Evolutionary conservation across 2,329 filamentous ascomycete species (phyloP).

Genomic region (Ophiocordyceps robertsii): DNA sequence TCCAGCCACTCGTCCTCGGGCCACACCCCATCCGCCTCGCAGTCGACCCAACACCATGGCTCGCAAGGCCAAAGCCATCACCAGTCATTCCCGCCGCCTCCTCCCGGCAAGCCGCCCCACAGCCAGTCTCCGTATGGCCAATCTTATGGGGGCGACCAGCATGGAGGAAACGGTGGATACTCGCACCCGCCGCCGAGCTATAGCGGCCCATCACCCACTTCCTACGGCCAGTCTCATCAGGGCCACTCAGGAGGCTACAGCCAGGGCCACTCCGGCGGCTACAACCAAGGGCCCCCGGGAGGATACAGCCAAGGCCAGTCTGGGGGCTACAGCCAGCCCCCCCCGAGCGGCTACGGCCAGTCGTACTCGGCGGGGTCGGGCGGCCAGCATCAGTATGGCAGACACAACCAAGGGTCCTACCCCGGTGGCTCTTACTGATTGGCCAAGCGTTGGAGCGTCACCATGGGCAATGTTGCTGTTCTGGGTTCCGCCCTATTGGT

Average conservation of each 20-base stretch:
- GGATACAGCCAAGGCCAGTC: slow-evolving; percentile 4
- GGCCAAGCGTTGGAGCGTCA: not conserved
- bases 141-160: slow-evolving; percentile 8
- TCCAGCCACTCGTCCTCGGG: slow-evolving; percentile 10
- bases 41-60: slow-evolving; percentile 12
- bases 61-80: slow-evolving; percentile 7
- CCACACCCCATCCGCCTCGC: slow-evolving; percentile 10
- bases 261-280: slow-evolving; percentile 2
- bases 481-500: too few relatives aligned
- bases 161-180: slow-evolving; percentile 8
- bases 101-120: slow-evolving; percentile 4
- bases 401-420: slow-evolving; percentile 10
- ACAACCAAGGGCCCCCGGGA: slow-evolving; percentile 3
- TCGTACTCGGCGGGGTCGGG: slow-evolving; percentile 14
- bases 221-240: slow-evolving; percentile 7
- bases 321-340: slow-evolving; percentile 4
- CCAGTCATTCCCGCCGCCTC: slow-evolving; percentile 10
- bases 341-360: slow-evolving; percentile 13
- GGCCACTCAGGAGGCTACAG: slow-evolving; percentile 1
- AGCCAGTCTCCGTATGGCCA: slow-evolving; percentile 9
- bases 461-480: too few relatives aligned
- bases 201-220: slow-evolving; percentile 5
- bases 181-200: slow-evolving; percentile 10
- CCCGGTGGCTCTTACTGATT: slow-evolving; percentile 6
- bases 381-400: slow-evolving; percentile 15